These are phyloP conservation scores for Boletellus sp. DNA, from an alignment of 768 basidiomycete species.

Conservation along the genomic window DNA sequence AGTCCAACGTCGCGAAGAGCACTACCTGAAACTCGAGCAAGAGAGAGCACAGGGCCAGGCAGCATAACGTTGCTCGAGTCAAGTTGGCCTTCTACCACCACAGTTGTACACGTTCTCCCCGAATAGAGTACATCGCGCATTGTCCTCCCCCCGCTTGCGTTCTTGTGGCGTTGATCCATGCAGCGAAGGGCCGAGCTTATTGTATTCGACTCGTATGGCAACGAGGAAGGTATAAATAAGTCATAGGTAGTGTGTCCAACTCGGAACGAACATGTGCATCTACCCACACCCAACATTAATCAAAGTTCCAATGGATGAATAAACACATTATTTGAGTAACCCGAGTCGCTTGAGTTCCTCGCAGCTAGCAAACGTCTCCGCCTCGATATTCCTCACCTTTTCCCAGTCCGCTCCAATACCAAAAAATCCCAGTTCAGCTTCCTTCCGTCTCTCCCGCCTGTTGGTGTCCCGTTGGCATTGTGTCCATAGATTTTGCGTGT, in stretches of 20 bases:
- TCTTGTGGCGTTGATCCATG: conserved; percentile 14
- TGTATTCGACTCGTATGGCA: neutral
- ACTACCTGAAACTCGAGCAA: conserved; percentile 81
- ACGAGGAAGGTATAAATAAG: conserved; percentile 28
- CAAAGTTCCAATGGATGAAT: conserved; percentile 1
- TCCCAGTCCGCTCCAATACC: conserved; percentile 93
- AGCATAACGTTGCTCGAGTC: neutral
- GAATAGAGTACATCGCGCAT: conserved; percentile 11
- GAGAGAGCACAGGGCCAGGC: conserved; percentile 32
- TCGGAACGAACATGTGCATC: conserved; percentile 8
- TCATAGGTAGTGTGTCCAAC: conserved; percentile 8
- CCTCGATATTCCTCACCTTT: conserved; percentile 70
- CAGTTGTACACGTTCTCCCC: conserved; percentile 11
- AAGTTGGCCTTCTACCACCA: neutral
- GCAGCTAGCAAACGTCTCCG: conserved; percentile 70
- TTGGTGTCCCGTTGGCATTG: conserved; percentile 72
- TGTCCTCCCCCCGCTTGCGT: conserved; percentile 8
- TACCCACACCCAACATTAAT: conserved; percentile 12
- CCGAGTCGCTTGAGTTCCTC: conserved; percentile 69
- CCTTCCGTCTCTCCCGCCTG: conserved; percentile 63
- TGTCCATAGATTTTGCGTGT: conserved; percentile 63
- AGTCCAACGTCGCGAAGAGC: conserved; percentile 84
- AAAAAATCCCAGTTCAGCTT: conserved; percentile 80
- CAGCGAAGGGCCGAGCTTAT: neutral
- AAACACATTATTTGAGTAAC: conserved; percentile 38